Evolutionary conservation across 2,329 filamentous ascomycete genomes (phyloP), one percentile per base, ranked within the genome.

Genomic region (Cladosporium velox): DNA sequence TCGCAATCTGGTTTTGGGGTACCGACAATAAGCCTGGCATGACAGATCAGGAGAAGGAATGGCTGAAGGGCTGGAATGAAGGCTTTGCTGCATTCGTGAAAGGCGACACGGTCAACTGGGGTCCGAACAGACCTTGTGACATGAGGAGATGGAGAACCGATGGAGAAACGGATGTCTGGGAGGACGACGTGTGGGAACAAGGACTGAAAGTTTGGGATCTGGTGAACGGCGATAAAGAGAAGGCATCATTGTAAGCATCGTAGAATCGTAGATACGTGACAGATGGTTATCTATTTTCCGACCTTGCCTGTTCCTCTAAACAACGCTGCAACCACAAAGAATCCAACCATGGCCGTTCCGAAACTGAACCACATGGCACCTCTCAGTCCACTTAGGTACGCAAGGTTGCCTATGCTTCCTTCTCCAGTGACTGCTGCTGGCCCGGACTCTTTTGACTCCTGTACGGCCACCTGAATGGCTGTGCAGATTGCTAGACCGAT

Each of bases 401-500:
- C 75, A 1, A 64, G 57, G 67, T 77, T 70, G 5, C 66, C 68
- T 30, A 66, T 24, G 7, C 38, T 66, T 61, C 74, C 74, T 4
- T 69, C 69, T n/a, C 71, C 66, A 15, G 74, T 70, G 0, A 78
- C 73, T 18, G 69, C 66, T 52, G 69, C 65, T 1, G 67, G 78
- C 3, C 79, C 79, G 1, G 66, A 78, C 47, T 68, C 55, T 32
- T 65, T 67, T 49, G 69, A 70, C 41, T 28, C 80, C 78, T 79
- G 74, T 0, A 89, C 84, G 0, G 86, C 84, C 0, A 87, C 87
- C 73, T 91, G 88, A 1, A 90, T 79, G 0, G 87, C 87, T 0
- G 88, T 90, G 2, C 84, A 85, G 35, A 91, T 80, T 0, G 88
- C 89, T 0, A 91, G 79, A 1, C 87, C 85, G n/a, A 91, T 83